Conservation (phyloP, 305 asterid species). For the Withania somnifera region DNA sequence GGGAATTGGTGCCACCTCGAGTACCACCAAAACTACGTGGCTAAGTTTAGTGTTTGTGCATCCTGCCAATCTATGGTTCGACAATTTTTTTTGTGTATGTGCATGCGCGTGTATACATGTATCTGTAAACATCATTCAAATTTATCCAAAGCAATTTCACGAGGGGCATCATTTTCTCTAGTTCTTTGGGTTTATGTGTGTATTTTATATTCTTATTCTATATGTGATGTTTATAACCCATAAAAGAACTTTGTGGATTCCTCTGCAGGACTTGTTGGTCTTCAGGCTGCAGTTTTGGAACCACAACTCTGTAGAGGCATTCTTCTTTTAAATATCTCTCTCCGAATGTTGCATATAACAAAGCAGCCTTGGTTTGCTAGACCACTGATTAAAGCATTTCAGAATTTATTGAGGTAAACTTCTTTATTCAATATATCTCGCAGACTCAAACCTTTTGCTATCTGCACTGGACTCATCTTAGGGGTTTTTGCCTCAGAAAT, state of each 20-base stretch:
- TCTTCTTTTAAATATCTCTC: slow-evolving; percentile 75
- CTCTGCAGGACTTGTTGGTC: slow-evolving; percentile 82
- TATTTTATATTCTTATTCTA: not conserved
- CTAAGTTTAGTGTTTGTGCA: not conserved
- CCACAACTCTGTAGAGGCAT: slow-evolving; percentile 68
- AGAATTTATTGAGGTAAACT: slow-evolving; percentile 62
- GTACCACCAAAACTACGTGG: not conserved
- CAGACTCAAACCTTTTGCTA: not conserved
- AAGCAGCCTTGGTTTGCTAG: slow-evolving; percentile 89
- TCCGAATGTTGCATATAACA: slow-evolving; percentile 78
- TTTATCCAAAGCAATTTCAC: not conserved
- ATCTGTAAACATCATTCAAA: not conserved
- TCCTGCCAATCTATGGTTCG: not conserved
- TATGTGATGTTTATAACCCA: not conserved
- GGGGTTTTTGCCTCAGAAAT: slow-evolving; percentile 34
- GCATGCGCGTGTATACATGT: no score
- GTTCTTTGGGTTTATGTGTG: not conserved
- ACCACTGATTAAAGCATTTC: slow-evolving; percentile 70
- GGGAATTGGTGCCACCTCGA: not conserved
- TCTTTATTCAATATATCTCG: not conserved
- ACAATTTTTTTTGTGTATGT: no score
- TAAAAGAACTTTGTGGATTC: not conserved
- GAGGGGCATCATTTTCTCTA: not conserved
- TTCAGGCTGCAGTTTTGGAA: slow-evolving; percentile 75
- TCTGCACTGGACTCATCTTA: not conserved